Percentiles rank a stretch among this genome's conserved stretches.
Evolutionary conservation across 495 filamentous ascomycete species (phyloP).

Genomic region (Penicillium bovifimosum): DNA sequence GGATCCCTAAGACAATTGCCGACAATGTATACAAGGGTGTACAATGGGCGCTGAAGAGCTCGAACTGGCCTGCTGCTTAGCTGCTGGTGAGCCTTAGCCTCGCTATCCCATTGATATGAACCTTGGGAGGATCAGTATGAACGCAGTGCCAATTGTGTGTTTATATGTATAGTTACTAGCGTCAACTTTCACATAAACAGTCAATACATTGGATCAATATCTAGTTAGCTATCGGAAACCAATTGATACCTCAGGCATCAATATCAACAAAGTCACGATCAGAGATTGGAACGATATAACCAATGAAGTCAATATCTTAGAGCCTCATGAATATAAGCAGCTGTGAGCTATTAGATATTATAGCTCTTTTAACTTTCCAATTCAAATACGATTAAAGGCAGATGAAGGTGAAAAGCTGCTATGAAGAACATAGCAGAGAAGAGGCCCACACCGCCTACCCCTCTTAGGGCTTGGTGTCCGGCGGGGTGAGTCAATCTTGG

Average conservation of each 20-base stretch:
- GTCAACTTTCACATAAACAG: neutral
- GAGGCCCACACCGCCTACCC: constrained; percentile 14
- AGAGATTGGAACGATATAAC: no score
- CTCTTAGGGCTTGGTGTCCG: constrained; percentile 35
- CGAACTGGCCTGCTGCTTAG: constrained; percentile 33
- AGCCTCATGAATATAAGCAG: no score
- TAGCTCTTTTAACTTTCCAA: no score
- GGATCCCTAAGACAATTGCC: constrained; percentile 54
- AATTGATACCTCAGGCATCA: no score
- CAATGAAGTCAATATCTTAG: no score
- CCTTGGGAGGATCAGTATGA: neutral
- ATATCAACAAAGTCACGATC: no score
- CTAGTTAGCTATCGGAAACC: no score
- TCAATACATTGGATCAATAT: neutral
- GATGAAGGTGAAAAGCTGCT: no score
- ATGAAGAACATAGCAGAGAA: neutral
- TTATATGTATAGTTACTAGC: constrained; percentile 1
- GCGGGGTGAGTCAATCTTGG: constrained; percentile 32
- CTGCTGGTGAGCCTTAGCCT: constrained; percentile 1
- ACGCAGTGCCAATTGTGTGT: neutral
- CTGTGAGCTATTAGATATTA: no score
- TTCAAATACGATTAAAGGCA: no score
- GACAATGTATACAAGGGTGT: constrained; percentile 66
- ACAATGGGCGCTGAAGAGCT: constrained; percentile 53
- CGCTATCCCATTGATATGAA: neutral